Percentiles rank a stretch among this genome's conserved stretches.
Conservation (phyloP, 2,329 filamentous ascomycete genomes). For the Dactylellina cionopaga region DNA sequence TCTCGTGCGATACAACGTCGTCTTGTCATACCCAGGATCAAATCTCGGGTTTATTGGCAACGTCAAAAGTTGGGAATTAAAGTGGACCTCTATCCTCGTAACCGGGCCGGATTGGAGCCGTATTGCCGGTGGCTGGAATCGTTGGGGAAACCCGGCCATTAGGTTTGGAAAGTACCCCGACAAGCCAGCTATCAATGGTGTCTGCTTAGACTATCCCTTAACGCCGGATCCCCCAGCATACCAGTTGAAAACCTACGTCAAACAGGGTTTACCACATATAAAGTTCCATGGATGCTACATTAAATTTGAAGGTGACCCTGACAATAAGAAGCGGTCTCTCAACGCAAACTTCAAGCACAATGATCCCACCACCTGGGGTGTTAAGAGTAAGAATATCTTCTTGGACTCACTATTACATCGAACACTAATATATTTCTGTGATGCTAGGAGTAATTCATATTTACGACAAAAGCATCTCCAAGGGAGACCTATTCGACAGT, state of each 20-base stretch:
- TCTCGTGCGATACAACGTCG: slow-evolving; percentile 6
- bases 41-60: slow-evolving; percentile 2
- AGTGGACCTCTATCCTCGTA: background rate
- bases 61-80: slow-evolving; percentile 10
- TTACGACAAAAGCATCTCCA: slow-evolving; percentile 3
- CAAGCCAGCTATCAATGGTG: slow-evolving; percentile 8
- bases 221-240: background rate
- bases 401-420: no score
- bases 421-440: background rate
- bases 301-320: slow-evolving; percentile 1
- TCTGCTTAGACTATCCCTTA: slow-evolving; percentile 14
- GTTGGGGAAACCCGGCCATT: slow-evolving; percentile 22
- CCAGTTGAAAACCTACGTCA: no score
- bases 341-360: background rate
- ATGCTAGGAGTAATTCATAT: slow-evolving; percentile 7
- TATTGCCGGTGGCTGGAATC: slow-evolving; percentile 14
- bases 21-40: slow-evolving; percentile 10
- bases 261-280: slow-evolving; percentile 15
- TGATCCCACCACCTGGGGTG: slow-evolving; percentile 10
- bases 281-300: slow-evolving; percentile 18
- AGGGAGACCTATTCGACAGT: slow-evolving; percentile 15
- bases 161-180: no score
- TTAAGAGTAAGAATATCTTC: slow-evolving; percentile 11
- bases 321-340: slow-evolving; percentile 2
- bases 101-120: background rate